Evolutionary conservation across 768 basidiomycete species (phyloP), one percentile per base, ranked within the genome.

Genomic region (Boletales sp.): DNA sequence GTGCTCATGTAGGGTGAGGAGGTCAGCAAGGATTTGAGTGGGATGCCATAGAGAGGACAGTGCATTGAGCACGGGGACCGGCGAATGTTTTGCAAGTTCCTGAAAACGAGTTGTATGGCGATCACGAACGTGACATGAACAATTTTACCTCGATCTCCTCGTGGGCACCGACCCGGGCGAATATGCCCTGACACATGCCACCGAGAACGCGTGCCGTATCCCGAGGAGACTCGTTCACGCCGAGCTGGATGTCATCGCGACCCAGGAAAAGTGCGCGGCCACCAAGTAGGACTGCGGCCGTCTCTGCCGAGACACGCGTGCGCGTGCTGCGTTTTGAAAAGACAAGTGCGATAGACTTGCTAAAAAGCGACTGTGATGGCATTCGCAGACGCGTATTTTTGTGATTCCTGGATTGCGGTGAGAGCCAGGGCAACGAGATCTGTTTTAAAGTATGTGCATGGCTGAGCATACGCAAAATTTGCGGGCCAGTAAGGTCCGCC

Each of bases 41-140:
- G 96, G 96, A 64, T 99, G 96, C 87, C 92, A 99, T 39, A 94
- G 80, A 15, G 87, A 88, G 2, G 93, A 96, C 17, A 99, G 84
- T 6, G 96, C 96, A 66, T 98, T 99, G 65, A 97, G 77, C 15
- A 99, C 92, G 3, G 96, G 96, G 3, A 96, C 92, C 2, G 87
- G 84, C 0, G 94, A 94, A 72, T 94, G 75, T 67, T 86, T 77
- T 10, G 91, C 94, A 19, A 99, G 76, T 74, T 91, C 90, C 94
- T 96, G 62, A n/a, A 12, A 21, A 21, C 25, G 28, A 30, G 44
- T 46, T 14, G 38, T 25, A 32, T 39, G 47, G 17, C 11, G 7
- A 18, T 5, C 34, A 40, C 17, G 30, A 39, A 40, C 19, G 33
- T 49, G 48, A n/a, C n/a, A 17, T n/a, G 33, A 10, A 19, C 17